These are phyloP conservation scores for Fusarium sp. DNA, from an alignment of 2,329 filamentous ascomycete species.

Conservation along the genomic window DNA sequence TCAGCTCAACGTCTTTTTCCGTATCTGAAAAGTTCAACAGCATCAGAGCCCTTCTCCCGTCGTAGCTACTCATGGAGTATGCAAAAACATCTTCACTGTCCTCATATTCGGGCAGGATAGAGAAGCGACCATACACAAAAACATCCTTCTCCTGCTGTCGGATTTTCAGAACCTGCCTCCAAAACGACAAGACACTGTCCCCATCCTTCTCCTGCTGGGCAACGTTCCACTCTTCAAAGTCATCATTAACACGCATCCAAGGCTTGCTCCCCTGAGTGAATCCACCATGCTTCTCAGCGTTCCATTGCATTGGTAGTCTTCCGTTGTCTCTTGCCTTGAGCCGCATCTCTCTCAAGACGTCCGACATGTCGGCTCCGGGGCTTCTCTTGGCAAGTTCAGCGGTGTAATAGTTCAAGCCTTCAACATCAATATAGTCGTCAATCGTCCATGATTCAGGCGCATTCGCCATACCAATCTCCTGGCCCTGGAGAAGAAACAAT, in stretches of 20 bases:
- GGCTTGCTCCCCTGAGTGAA: slow-evolving; percentile 38
- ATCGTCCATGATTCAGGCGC: slow-evolving; percentile 54
- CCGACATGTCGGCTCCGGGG: slow-evolving; percentile 39
- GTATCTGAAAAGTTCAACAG: slow-evolving; percentile 35
- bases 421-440: slow-evolving; percentile 55
- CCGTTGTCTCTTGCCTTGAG: slow-evolving; percentile 45
- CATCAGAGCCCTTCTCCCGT: slow-evolving; percentile 26
- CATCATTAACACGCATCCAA: slow-evolving; percentile 45
- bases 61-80: slow-evolving; percentile 36
- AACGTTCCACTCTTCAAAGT: slow-evolving; percentile 37
- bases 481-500: slow-evolving; percentile 60
- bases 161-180: slow-evolving; percentile 27
- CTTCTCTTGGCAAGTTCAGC: slow-evolving; percentile 34
- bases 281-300: slow-evolving; percentile 57
- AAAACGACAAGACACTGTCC: slow-evolving; percentile 32
- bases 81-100: slow-evolving; percentile 33
- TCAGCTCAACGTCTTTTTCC: neutral
- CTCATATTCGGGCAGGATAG: neutral
- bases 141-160: slow-evolving; percentile 32
- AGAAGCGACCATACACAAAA: slow-evolving; percentile 37
- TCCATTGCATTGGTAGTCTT: slow-evolving; percentile 59
- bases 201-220: slow-evolving; percentile 13
- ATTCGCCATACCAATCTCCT: slow-evolving; percentile 63
- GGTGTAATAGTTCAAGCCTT: slow-evolving; percentile 53
- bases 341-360: slow-evolving; percentile 54